These are phyloP conservation scores for Macadamia tetraphylla DNA, from an alignment of 164 flowering plant genomes.

Conservation along the genomic window DNA sequence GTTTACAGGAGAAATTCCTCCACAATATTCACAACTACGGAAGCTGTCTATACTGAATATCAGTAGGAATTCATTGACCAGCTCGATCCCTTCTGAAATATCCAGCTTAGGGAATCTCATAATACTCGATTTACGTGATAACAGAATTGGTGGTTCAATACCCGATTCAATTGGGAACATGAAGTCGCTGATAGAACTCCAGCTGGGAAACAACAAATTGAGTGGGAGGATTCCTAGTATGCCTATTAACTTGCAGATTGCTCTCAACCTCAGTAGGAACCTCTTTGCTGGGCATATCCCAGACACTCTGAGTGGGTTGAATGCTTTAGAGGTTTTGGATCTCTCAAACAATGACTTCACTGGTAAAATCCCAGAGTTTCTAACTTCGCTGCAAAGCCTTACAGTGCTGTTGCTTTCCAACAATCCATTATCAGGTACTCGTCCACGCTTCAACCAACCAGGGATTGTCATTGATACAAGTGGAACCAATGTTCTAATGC, in stretches of 20 bases:
- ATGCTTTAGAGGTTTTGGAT: slow-evolving; percentile 49
- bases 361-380: slow-evolving; percentile 46
- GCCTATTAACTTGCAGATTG: too few relatives aligned
- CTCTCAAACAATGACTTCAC: slow-evolving; percentile 58
- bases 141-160: too few relatives aligned
- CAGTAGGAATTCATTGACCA: too few relatives aligned
- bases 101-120: too few relatives aligned
- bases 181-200: slow-evolving; percentile 46
- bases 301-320: slow-evolving; percentile 20
- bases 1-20: slow-evolving; percentile 49
- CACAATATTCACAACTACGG: too few relatives aligned
- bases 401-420: slow-evolving; percentile 42
- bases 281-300: slow-evolving; percentile 54
- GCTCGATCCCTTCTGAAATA: too few relatives aligned
- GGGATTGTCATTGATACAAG: background rate
- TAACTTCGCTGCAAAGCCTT: slow-evolving; percentile 26
- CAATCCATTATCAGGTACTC: slow-evolving; percentile 50
- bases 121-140: too few relatives aligned
- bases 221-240: too few relatives aligned
- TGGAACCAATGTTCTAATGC: background rate
- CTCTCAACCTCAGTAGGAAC: slow-evolving; percentile 63
- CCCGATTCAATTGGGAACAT: slow-evolving; percentile 21
- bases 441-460: slow-evolving; percentile 31
- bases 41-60: too few relatives aligned
- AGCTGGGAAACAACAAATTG: slow-evolving; percentile 39